Evolutionary conservation across 2,329 filamentous ascomycete species (phyloP).

Genomic region (Trichophyton equinum): DNA sequence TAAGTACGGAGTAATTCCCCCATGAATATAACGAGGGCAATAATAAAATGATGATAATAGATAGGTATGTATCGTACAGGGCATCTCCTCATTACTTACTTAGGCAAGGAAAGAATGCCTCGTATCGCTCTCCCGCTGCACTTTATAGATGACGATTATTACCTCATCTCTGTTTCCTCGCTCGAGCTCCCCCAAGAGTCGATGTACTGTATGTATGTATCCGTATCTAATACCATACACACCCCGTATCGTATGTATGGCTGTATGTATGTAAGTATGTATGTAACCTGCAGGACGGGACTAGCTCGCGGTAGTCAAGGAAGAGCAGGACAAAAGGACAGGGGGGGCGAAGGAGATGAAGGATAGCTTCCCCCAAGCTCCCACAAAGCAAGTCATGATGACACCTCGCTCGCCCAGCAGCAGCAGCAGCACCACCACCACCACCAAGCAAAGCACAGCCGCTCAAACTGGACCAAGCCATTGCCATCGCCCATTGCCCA

Average conservation of each 20-base stretch:
- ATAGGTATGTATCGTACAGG: no score
- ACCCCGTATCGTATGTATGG: neutral
- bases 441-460: neutral
- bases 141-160: no score
- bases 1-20: neutral
- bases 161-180: neutral
- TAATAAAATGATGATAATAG: no score
- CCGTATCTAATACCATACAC: no score
- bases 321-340: neutral
- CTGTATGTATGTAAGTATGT: neutral
- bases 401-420: neutral
- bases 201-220: neutral
- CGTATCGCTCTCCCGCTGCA: neutral
- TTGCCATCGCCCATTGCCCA: neutral
- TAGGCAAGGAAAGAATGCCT: neutral
- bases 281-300: conserved; percentile 1
- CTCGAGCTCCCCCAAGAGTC: neutral
- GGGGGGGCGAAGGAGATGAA: neutral
- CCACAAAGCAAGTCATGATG: neutral
- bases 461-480: neutral
- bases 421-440: no score
- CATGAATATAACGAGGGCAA: neutral
- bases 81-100: no score
- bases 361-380: neutral
- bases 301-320: neutral